A percentile compares a stretch with the other conserved stretches of the same genome.
Evolutionary conservation across 2,329 filamentous ascomycete species (phyloP).

Genomic region (Purpureocillium takamizusanense): DNA sequence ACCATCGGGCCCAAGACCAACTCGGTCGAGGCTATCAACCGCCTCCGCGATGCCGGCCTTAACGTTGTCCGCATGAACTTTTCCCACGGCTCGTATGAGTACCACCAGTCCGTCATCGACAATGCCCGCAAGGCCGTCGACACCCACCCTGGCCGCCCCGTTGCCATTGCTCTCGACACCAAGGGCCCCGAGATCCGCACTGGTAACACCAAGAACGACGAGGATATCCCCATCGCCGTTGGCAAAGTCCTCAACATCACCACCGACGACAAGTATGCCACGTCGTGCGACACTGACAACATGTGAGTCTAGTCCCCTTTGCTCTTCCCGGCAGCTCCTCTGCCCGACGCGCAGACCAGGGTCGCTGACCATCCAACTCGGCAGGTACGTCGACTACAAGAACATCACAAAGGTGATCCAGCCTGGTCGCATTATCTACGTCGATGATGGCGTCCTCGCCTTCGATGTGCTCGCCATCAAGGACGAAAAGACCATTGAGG

Average conservation of each 20-base stretch:
- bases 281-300: conserved; percentile 77
- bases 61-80: conserved; percentile 99
- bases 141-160: conserved; percentile 67
- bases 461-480: conserved; percentile 86
- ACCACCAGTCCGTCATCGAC: conserved; percentile 97
- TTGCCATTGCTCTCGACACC: conserved; percentile 87
- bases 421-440: conserved; percentile 87
- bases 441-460: conserved; percentile 94
- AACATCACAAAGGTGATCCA: conserved; percentile 99
- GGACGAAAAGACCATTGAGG: conserved; percentile 82
- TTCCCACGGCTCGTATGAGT: conserved; percentile 72
- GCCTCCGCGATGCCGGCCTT: conserved; percentile 79
- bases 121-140: conserved; percentile 83
- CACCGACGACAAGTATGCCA: conserved; percentile 88
- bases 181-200: conserved; percentile 56
- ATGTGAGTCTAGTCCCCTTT: conserved; percentile 53
- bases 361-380: conserved; percentile 3
- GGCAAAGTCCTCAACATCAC: conserved; percentile 90
- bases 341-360: background rate
- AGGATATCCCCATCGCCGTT: conserved; percentile 78
- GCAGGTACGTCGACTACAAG: conserved; percentile 95
- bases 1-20: conserved; percentile 99
- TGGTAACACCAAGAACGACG: conserved; percentile 67
- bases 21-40: conserved; percentile 93
- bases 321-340: background rate